A percentile compares a stretch with the other conserved stretches of the same genome.
These are phyloP conservation scores for Neurospora discreta DNA, from an alignment of 495 filamentous ascomycete species.

Conservation along the genomic window DNA sequence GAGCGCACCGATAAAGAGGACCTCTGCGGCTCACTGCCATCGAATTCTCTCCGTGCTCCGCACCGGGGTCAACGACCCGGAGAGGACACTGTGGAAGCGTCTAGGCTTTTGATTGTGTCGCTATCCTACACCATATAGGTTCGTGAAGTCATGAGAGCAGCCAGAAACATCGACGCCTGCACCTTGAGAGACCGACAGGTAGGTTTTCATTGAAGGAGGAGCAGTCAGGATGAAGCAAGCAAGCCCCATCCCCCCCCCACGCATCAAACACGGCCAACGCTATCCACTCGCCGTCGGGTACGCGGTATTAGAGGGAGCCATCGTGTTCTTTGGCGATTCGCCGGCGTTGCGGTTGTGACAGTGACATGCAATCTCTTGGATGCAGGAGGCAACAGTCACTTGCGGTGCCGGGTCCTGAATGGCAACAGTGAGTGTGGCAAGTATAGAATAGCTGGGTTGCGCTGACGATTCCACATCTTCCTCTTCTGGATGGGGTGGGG, in stretches of 20 bases:
- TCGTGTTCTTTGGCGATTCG: slow-evolving; percentile 7
- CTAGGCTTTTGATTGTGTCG: not conserved
- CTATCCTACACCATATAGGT: not conserved
- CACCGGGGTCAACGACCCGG: not conserved
- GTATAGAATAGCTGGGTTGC: not conserved
- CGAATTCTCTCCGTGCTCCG: not conserved
- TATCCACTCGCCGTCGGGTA: not conserved
- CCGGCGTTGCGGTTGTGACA: not conserved
- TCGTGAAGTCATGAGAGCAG: not conserved
- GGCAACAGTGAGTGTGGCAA: not conserved
- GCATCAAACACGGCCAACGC: not conserved
- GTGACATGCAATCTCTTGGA: not conserved
- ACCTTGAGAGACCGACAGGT: not conserved
- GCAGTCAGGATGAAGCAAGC: not conserved
- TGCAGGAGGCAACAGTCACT: not conserved
- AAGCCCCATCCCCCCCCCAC: not conserved
- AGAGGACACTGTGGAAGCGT: not conserved
- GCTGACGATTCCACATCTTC: not conserved
- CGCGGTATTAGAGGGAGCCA: not conserved
- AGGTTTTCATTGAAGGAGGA: not conserved
- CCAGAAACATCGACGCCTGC: not conserved
- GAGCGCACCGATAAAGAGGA: not conserved
- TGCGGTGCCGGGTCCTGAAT: not conserved
- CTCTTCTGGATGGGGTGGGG: not conserved
- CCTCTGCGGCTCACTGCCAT: not conserved